A percentile compares a stretch with the other conserved stretches of the same genome.
phyloP scores from a whole-genome alignment of 1,139 yeast species.

The Candida sp. region DNA sequence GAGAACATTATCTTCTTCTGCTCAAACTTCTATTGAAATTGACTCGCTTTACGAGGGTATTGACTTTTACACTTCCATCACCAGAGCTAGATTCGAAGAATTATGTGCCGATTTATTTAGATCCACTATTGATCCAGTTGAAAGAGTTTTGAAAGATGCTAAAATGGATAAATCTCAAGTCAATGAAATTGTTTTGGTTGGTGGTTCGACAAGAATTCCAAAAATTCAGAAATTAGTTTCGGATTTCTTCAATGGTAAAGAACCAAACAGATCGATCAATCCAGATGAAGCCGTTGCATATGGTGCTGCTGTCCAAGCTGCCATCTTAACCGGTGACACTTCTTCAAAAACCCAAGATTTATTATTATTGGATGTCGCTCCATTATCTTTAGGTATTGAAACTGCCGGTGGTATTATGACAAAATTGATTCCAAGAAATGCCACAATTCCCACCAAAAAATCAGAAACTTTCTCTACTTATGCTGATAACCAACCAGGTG shows the following conservation, averaged over 20 bases:
- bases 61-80: slow-evolving; percentile 39
- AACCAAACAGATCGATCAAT: slow-evolving; percentile 42
- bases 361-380: slow-evolving; percentile 86
- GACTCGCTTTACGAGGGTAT: slow-evolving; percentile 40
- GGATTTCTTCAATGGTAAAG: slow-evolving; percentile 44
- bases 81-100: slow-evolving; percentile 46
- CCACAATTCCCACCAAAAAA: slow-evolving; percentile 94
- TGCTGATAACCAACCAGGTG: slow-evolving; percentile 96
- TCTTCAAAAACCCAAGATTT: slow-evolving; percentile 76
- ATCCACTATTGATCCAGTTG: slow-evolving; percentile 42
- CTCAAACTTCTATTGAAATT: slow-evolving; percentile 39
- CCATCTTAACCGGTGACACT: slow-evolving; percentile 77
- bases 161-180: slow-evolving; percentile 39
- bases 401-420: slow-evolving; percentile 98
- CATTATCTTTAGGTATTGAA: slow-evolving; percentile 92
- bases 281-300: slow-evolving; percentile 46
- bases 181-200: slow-evolving; percentile 39
- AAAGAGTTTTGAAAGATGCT: slow-evolving; percentile 40
- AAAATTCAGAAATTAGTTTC: slow-evolving; percentile 42
- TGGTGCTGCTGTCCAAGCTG: slow-evolving; percentile 46
- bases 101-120: slow-evolving; percentile 43
- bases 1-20: slow-evolving; percentile 39
- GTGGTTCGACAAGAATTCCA: slow-evolving; percentile 46
- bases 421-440: slow-evolving; percentile 91
- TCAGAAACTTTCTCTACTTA: slow-evolving; percentile 95